Conservation (phyloP, 2,329 filamentous ascomycete species). For the Penicillium psychrosexuale region DNA sequence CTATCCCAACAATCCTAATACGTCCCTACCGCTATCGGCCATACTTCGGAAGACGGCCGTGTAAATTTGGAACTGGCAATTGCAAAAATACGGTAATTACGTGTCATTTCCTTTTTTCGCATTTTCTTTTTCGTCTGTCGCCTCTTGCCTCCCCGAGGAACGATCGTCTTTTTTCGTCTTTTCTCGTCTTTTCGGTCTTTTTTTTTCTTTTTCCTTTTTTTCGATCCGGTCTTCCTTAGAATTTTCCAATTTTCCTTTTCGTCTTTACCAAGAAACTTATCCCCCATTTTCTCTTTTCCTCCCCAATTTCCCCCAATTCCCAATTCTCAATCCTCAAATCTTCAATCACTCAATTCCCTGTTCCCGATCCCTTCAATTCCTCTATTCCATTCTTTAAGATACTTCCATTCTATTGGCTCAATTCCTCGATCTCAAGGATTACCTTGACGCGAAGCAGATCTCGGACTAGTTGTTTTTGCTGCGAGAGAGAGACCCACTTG, state of each 20-base stretch:
- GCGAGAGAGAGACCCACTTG: conserved; percentile 36
- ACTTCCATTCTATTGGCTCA: background rate
- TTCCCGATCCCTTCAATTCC: background rate
- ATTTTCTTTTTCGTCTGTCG: conserved; percentile 14
- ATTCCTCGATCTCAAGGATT: conserved; percentile 17
- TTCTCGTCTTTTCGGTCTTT: conserved; percentile 16
- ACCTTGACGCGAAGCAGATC: conserved; percentile 37
- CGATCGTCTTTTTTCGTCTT: conserved; percentile 23
- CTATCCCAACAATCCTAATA: background rate
- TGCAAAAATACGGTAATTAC: conserved; percentile 2
- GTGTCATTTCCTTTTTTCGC: conserved; percentile 1
- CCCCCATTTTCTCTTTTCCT: conserved; percentile 13
- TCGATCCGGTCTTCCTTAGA: conserved; percentile 20
- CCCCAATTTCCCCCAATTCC: conserved; percentile 1
- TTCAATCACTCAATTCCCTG: background rate
- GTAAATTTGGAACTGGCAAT: background rate
- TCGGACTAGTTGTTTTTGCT: conserved; percentile 35
- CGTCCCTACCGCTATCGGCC: conserved; percentile 6
- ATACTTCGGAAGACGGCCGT: conserved; percentile 13
- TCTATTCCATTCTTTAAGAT: conserved; percentile 2
- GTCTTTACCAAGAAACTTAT: conserved; percentile 9
- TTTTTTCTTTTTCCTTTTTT: conserved; percentile 17
- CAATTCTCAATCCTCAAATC: background rate
- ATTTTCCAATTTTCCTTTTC: conserved; percentile 17
- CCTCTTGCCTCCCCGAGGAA: conserved; percentile 26